Conservation (phyloP, 2,329 filamentous ascomycete species). For the Diaporthe sp. region DNA sequence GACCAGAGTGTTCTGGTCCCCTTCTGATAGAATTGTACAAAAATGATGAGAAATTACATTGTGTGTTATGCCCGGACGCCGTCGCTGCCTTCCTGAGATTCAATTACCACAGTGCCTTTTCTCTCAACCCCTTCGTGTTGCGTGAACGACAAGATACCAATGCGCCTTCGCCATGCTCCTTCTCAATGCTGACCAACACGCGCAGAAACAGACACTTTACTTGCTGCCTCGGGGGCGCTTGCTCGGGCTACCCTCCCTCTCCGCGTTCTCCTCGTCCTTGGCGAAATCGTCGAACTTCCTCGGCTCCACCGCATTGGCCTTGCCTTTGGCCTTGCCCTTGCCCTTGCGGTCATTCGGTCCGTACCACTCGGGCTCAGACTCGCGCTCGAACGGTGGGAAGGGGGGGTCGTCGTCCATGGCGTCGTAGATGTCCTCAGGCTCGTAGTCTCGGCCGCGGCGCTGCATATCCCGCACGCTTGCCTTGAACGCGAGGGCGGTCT, state of each 20-base stretch:
- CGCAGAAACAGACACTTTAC: not conserved
- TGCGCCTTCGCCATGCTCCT: not conserved
- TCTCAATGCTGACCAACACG: not conserved
- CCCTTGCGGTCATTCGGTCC: not conserved
- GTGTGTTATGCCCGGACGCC: not conserved
- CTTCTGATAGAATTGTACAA: constrained; percentile 27
- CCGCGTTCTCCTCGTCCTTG: not conserved
- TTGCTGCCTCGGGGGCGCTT: not conserved
- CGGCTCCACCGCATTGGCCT: not conserved
- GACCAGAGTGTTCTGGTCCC: constrained; percentile 41
- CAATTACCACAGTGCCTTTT: not conserved
- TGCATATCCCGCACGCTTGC: not conserved
- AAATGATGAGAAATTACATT: not conserved
- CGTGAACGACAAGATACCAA: not conserved
- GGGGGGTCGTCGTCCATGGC: not conserved
- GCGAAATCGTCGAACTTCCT: constrained; percentile 2
- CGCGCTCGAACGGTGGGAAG: not conserved
- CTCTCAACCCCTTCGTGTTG: not conserved
- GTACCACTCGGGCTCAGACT: not conserved
- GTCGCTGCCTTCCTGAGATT: not conserved
- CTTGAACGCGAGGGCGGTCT: not conserved
- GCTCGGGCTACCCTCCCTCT: not conserved
- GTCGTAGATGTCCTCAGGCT: not conserved
- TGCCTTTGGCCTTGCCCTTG: constrained; percentile 6
- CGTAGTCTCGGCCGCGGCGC: too few species aligned